Base-by-base conservation (phyloP, 2,329 filamentous ascomycete genomes). In the Alternaria tenuissima region DNA sequence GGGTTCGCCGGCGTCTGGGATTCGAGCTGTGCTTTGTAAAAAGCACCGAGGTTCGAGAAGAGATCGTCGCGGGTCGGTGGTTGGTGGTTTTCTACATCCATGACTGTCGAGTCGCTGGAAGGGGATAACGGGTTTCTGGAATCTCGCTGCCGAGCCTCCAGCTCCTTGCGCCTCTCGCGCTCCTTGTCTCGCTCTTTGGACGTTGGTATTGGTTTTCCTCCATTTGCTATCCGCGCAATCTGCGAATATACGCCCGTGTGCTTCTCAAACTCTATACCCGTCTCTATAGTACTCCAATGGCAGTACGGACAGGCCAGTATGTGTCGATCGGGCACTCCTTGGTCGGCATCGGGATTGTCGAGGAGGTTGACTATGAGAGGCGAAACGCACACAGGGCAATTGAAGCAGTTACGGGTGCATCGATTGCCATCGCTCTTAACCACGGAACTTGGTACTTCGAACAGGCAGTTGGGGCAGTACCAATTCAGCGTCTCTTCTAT, bases 391-490 rank as follows among this genome's bases (percentile, higher is more conserved):
- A 94, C 84, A 0, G 95, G 95, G 71, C 95, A 99, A 76, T 96
- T 92, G 82, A 95, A 98, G 80, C 95, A 99, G 76, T 94, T 97
- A 67, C 95, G 87, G 18, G 93, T 94, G 77, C 95, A 97, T 75
- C 93, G 94, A 80, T 97, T 97, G 43, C 94, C 94, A 74, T 99
- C 95, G 70, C 89, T 92, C 80, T 94, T 93, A 46, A 98, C 88
- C 73, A 93, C 93, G 74, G 92, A 96, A 77, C 91, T 96, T 5
- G 94, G 93, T 32, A 97, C 94, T 79, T 99, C 95, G 73, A 99
- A 98, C 58, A 99, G 81, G 77, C 95, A 99, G 76, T 89, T 94
- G 5, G 95, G 95, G 73, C 95, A 99, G 80, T 92, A 99, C 85
- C 93, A 97, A 55, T 92, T 95, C 48, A 96, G 89, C 56, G 97